These are phyloP conservation scores for Peronospora farinosa DNA, from an alignment of 352 stramenopile genomes.

Conservation along the genomic window DNA sequence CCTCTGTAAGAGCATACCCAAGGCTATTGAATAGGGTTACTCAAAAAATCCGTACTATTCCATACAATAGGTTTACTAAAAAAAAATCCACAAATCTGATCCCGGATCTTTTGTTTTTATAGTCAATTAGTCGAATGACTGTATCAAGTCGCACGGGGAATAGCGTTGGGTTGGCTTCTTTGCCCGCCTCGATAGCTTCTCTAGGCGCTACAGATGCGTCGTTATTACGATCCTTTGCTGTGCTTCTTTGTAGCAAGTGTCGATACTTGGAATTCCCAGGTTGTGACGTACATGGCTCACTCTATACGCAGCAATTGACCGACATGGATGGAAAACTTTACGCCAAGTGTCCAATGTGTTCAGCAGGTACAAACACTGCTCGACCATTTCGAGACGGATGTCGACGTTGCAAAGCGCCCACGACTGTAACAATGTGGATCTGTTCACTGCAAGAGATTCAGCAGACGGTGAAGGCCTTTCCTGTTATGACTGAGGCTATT, in stretches of 20 bases:
- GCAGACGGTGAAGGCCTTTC: conserved; percentile 63
- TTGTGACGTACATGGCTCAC: conserved; percentile 76
- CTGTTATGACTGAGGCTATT: conserved; percentile 52
- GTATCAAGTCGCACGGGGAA: conserved; percentile 32
- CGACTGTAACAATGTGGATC: conserved; percentile 66
- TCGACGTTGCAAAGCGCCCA: conserved; percentile 70
- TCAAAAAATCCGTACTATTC: conserved; percentile 1
- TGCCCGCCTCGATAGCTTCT: not conserved
- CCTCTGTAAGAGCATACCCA: conserved; percentile 8
- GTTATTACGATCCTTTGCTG: conserved; percentile 61
- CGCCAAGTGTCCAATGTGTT: conserved; percentile 79
- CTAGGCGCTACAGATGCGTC: conserved; percentile 3
- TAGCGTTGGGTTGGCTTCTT: not conserved
- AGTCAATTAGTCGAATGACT: conserved; percentile 24
- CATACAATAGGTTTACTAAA: not conserved
- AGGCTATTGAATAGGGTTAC: not conserved
- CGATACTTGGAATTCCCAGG: conserved; percentile 86
- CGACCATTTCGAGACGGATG: conserved; percentile 80
- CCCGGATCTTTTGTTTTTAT: conserved; percentile 15
- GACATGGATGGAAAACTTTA: conserved; percentile 30
- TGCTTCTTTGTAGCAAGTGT: conserved; percentile 76
- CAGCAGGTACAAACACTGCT: conserved; percentile 77
- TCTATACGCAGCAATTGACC: conserved; percentile 68
- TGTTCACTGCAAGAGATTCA: conserved; percentile 59
- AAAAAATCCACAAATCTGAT: conserved; percentile 4